Base-by-base conservation (phyloP, 23 red algal genomes). In the Chondrus crispus region DNA sequence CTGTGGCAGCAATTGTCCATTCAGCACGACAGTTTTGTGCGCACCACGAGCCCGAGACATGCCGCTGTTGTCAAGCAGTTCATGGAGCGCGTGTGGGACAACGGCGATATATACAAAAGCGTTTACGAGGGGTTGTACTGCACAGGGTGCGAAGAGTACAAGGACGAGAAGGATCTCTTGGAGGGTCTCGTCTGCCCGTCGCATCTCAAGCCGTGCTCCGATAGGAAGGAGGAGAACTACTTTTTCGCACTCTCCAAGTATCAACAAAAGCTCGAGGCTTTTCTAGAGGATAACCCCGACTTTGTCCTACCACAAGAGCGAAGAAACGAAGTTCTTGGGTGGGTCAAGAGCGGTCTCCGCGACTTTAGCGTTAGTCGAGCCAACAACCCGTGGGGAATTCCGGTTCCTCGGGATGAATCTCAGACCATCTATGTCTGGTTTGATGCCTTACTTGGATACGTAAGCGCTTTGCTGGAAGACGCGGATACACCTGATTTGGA, bases 371-470 rank as follows among this genome's bases (percentile, higher is more conserved):
- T 99, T 14, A 93, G 85, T n/a, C 82, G 97, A 33, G 97, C 97
- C 20, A 94, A 96, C 85, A 99, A 96, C 49, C 85, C 90, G 8
- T 99, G 97, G 97, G 97, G 97, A 6, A 96, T 99, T 66, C 93
- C 91, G 5, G 94, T 96, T 19, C 97, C 97, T 10, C 62, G 87
- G 43, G 97, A 99, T 69, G 43, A 91, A 9, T 19, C 41, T 47
- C 97, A 99, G 43, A 96, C 97, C 19, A 80, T 99, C 36, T 99
- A 99, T 46, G 97, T 99, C 10, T 99, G 97, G 97, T 99, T 99
- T 87, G 97, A 99, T 69, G 97, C 97, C 11, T 85, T 99, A 37
- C 68, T 95, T 35, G 97, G 97, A 39, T 99, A 99, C 66, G 45
- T 99, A 19, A 92, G 90, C 37, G 86, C 85, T 20, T 81, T 99